Evolutionary conservation across 257 asterid species (phyloP), one percentile per base, ranked within the genome.

Genomic region (Thymus mandschuricus): DNA sequence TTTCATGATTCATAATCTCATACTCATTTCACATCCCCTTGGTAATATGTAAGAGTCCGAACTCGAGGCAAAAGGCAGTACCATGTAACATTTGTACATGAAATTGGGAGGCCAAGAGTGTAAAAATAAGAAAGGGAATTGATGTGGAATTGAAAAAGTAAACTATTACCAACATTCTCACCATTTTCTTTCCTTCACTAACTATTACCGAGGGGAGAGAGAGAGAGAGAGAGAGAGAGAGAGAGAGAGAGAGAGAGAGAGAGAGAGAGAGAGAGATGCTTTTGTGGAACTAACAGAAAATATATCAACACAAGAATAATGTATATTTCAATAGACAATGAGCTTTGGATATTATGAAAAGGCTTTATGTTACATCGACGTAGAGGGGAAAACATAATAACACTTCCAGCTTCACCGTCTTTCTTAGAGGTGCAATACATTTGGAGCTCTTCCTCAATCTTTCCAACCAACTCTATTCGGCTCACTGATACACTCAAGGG

Each of bases 51-150:
- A 46, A 3, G 6, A 46, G 51, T 46, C 50, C 5, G 5, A 45
- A 45, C 51, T 45, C 51, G 51, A 45, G 38, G 12, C n/a, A 38
- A 28, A 34, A 73, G 46, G 50, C 21, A 13, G 6, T 3, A 61
- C 10, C 3, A 1, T 34, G 5, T 38, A 3, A 41, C 44, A 62
- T 28, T n/a, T 64, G 11, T 64, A 45, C 21, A 46, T 34, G 49
- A 34, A 61, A 51, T 38, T 51, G 11, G 15, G 11, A 59, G 30
- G 10, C 9, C 46, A 58, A 35, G 28, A 61, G 41, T 49, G 7
- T 46, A 30, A 60, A 38, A 60, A 31, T 43, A n/a, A 50, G 55
- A 75, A 68, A 6, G 15, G 44, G 28, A 62, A 69, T 44, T 40
- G 28, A 50, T 43, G 30, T 44, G 13, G 12, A 49, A 43, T 15